Percentiles rank a stretch among this genome's conserved stretches.
Conservation (phyloP, 371 early-diverging fungal genomes). For the Paraphysoderma sedebokerense region DNA sequence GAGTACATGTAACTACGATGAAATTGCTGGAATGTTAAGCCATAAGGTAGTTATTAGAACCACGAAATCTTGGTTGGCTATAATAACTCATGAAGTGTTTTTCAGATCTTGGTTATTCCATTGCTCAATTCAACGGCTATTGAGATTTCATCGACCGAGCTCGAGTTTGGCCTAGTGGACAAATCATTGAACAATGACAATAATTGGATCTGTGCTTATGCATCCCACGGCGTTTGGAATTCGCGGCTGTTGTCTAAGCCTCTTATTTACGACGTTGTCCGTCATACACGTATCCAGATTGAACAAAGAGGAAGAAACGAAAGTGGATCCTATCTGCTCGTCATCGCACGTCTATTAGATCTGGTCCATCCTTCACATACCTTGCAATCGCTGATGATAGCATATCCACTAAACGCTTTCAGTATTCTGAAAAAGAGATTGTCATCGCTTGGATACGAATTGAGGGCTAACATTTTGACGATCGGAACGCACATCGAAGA, state of each 20-base stretch:
- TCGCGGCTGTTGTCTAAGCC: constrained; percentile 8
- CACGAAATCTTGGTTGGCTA: background rate
- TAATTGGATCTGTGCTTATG: constrained; percentile 17
- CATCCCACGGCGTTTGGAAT: constrained; percentile 12
- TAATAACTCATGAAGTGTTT: background rate
- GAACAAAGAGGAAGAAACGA: background rate
- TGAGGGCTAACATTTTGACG: too few species aligned
- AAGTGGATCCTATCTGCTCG: constrained; percentile 10
- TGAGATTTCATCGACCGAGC: background rate
- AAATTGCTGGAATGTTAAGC: background rate
- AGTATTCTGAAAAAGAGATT: constrained; percentile 17
- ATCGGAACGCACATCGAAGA: too few species aligned
- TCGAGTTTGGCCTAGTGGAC: background rate
- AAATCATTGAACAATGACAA: background rate
- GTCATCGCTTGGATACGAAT: constrained; percentile 16
- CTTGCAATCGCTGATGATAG: constrained; percentile 17
- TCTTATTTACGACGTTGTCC: constrained; percentile 10
- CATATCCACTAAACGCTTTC: constrained; percentile 16
- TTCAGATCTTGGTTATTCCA: background rate
- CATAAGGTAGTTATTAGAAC: background rate
- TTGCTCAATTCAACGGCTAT: background rate
- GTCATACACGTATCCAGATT: constrained; percentile 11
- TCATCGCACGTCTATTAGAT: constrained; percentile 18
- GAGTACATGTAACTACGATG: background rate
- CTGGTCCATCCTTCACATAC: constrained; percentile 22